phyloP scores from a whole-genome alignment of 148 eudicot species.

The Rhododendron ferrugineum region DNA sequence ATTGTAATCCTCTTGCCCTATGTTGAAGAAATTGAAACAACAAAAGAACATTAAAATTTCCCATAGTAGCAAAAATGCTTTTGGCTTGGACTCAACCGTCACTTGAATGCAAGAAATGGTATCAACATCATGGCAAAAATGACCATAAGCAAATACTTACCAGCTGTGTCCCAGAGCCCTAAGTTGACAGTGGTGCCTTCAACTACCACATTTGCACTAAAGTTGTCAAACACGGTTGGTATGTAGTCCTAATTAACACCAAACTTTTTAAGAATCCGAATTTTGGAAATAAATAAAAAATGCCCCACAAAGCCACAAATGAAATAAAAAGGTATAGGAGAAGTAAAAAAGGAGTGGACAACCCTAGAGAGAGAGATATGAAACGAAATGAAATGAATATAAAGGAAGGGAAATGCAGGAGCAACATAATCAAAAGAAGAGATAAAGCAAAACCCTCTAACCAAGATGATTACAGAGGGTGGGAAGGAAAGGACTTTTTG shows the following conservation, averaged over 20 bases:
- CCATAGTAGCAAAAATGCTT: conserved; percentile 5
- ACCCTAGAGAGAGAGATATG: background rate
- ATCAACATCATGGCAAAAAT: background rate
- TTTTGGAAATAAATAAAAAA: background rate
- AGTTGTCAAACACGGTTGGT: conserved; percentile 97
- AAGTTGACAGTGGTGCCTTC: conserved; percentile 91
- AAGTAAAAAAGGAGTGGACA: background rate
- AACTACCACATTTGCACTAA: conserved; percentile 98
- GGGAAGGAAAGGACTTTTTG: background rate
- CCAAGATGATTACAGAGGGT: background rate
- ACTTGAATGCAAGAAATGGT: background rate
- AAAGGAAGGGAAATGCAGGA: background rate
- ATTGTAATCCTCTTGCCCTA: conserved; percentile 97
- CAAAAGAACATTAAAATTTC: background rate
- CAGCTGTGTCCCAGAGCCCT: conserved; percentile 99
- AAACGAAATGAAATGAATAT: background rate
- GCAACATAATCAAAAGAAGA: conserved; percentile 1
- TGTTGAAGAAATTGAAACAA: conserved; percentile 9
- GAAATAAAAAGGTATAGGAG: background rate
- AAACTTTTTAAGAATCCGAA: background rate
- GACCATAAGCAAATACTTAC: conserved; percentile 32
- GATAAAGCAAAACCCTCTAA: conserved; percentile 12
- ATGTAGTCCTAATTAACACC: conserved; percentile 66
- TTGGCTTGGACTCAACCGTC: background rate
- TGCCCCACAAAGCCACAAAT: background rate